Evolutionary conservation across 495 filamentous ascomycete genomes (phyloP), one percentile per base, ranked within the genome.

Genomic region (Lasiosphaeria ovina): DNA sequence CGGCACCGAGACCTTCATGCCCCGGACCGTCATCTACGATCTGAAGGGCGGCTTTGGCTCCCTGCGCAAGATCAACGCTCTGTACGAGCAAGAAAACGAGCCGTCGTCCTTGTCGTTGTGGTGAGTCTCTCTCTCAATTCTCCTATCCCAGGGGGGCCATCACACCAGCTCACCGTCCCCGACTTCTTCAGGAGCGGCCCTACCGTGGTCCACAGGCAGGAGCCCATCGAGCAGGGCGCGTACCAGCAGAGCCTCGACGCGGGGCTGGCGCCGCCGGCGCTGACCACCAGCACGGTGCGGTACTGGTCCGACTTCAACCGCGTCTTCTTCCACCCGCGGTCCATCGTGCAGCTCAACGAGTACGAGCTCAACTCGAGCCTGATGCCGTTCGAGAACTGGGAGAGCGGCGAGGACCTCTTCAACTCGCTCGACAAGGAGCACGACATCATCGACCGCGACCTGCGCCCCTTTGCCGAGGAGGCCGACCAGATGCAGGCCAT

Each of bases 241-340:
- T 98, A 96, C 72, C 89, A 93, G 67, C 79, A 79, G 62, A 87
- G 83, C 59, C 85, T 98, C 36, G 89, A 96, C 62, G 70, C 75
- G 59, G 91, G 89, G 33, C 72, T 85, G 49, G 62, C 77, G 3
- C 86, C 89, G 2, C 76, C 85, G 1, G 75, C 76, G 16, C 81
- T 96, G 14, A 88, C 79, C 3, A 80, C 88, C 0, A 78, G 83
- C 35, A 82, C 86, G 3, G 89, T 98, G 17, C 87, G 90, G 35
- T 98, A 91, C 77, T 98, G 95, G 93, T 96, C 92, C 12, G 94
- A 98, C 74, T 98, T 90, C 74, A 92, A 89, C 62, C 85, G 91
- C 34, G 80, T 96, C 12, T 98, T 87, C 74, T 98, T 91, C 71
- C 93, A 99, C 69, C 94, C 94, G 3, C 86, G 86, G 44, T 97